Percentiles rank a stretch among this genome's conserved stretches.
Conservation (phyloP, 768 basidiomycete genomes). For the Rhodosporidiobolus odoratus region DNA sequence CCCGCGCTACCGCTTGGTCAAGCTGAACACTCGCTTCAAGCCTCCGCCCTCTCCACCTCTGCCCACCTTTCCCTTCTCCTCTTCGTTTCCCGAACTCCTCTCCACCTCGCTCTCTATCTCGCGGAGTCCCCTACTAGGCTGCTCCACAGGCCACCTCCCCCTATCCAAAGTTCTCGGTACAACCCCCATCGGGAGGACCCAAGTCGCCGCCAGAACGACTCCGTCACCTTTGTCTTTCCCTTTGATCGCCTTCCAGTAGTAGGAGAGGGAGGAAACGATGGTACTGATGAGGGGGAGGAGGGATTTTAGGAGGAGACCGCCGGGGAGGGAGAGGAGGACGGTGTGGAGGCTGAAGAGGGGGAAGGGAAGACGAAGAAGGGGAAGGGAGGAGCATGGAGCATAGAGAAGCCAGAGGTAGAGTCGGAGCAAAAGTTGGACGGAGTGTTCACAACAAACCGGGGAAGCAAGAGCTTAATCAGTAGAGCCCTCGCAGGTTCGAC, state of each 20-base stretch:
- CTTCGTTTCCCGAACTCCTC: not conserved
- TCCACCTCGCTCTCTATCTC: not conserved
- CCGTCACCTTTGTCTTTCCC: constrained; percentile 16
- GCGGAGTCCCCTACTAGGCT: too few relatives aligned
- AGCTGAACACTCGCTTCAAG: constrained; percentile 10
- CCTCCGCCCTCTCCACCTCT: not conserved
- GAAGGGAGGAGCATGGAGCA: not conserved
- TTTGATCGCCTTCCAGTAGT: constrained; percentile 21
- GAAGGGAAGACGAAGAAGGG: too few relatives aligned
- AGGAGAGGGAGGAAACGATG: constrained; percentile 11
- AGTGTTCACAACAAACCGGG: not conserved
- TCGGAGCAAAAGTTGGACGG: not conserved
- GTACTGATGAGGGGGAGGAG: constrained; percentile 7
- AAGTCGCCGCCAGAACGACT: constrained; percentile 15
- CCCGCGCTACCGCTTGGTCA: not conserved
- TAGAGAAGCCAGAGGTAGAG: not conserved
- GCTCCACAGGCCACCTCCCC: too few relatives aligned
- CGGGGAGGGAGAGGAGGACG: constrained; percentile 4
- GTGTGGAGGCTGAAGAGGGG: constrained; percentile 1
- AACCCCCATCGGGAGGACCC: constrained; percentile 14
- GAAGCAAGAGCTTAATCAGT: too few relatives aligned
- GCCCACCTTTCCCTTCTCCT: not conserved
- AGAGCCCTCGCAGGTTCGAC: too few relatives aligned
- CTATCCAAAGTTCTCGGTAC: constrained; percentile 8
- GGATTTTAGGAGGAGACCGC: constrained; percentile 8